Evolutionary conservation across 257 asterid genomes (phyloP).

Genomic region (Nicotiana attenuata): DNA sequence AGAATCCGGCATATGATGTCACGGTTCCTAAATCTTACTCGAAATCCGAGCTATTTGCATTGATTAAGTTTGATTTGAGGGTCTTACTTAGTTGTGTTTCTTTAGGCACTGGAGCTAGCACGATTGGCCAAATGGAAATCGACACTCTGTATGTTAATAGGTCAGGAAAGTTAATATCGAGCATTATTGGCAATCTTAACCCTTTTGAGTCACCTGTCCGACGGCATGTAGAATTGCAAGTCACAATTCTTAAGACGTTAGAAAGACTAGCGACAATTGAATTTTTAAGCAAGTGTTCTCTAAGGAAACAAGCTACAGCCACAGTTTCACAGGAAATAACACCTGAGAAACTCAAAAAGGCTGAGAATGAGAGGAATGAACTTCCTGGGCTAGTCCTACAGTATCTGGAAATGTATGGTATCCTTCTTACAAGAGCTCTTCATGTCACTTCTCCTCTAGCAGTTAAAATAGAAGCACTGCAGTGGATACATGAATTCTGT

Average conservation of each 20-base stretch:
- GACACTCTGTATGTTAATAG: constrained; percentile 44
- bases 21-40: constrained; percentile 43
- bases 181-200: constrained; percentile 46
- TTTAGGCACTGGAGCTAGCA: constrained; percentile 35
- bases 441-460: constrained; percentile 62
- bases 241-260: constrained; percentile 53
- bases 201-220: constrained; percentile 55
- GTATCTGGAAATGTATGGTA: constrained; percentile 53
- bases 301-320: constrained; percentile 35
- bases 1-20: constrained; percentile 27
- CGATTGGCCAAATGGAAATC: constrained; percentile 39
- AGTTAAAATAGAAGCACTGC: constrained; percentile 71
- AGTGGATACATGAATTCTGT: constrained; percentile 68
- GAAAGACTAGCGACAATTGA: constrained; percentile 64
- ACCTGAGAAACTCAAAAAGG: constrained; percentile 29
- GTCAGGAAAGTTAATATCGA: constrained; percentile 52
- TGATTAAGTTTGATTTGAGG: constrained; percentile 69
- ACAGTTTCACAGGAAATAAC: constrained; percentile 34
- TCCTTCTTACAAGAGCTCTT: constrained; percentile 63
- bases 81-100: constrained; percentile 69
- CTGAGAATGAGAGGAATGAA: constrained; percentile 35
- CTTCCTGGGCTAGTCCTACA: constrained; percentile 47
- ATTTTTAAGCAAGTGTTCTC: constrained; percentile 58
- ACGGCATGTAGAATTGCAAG: constrained; percentile 65
- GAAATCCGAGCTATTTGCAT: constrained; percentile 52